Percentiles rank a stretch among this genome's conserved stretches.
These are phyloP conservation scores for Fusarium pseudonygamai DNA, from an alignment of 2,329 filamentous ascomycete genomes.

Conservation along the genomic window DNA sequence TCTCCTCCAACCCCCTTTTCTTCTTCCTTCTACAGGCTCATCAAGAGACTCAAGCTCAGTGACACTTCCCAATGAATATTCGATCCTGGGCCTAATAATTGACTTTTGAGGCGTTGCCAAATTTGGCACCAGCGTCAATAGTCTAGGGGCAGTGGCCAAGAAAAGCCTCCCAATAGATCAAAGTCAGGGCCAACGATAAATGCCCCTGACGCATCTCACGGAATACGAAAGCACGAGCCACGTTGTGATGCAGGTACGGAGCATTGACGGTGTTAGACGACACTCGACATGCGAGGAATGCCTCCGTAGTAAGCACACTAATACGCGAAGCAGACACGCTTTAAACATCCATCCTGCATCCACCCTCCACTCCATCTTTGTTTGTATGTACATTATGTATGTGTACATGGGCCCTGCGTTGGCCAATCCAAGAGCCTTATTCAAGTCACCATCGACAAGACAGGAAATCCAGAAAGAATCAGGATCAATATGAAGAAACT, in stretches of 20 bases:
- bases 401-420: slow-evolving; percentile 1
- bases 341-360: background rate
- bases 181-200: slow-evolving; percentile 10
- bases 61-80: background rate
- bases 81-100: slow-evolving; percentile 6
- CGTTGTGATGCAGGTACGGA: slow-evolving; percentile 40
- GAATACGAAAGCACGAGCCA: slow-evolving; percentile 44
- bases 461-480: slow-evolving; percentile 9
- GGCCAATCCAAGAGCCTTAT: slow-evolving; percentile 12
- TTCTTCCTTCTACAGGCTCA: background rate
- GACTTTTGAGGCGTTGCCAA: slow-evolving; percentile 10
- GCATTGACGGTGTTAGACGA: slow-evolving; percentile 12
- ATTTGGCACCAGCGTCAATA: slow-evolving; percentile 23
- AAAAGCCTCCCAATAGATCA: background rate
- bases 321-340: slow-evolving; percentile 8
- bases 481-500: slow-evolving; percentile 5
- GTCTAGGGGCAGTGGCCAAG: slow-evolving; percentile 31
- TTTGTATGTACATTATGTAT: background rate
- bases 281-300: slow-evolving; percentile 3
- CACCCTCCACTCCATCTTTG: background rate
- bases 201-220: slow-evolving; percentile 35
- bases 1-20: background rate
- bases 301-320: slow-evolving; percentile 9
- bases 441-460: slow-evolving; percentile 4
- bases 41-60: background rate